Base-by-base conservation (phyloP, 768 basidiomycete genomes). In the Kwoniella botswanensis region DNA sequence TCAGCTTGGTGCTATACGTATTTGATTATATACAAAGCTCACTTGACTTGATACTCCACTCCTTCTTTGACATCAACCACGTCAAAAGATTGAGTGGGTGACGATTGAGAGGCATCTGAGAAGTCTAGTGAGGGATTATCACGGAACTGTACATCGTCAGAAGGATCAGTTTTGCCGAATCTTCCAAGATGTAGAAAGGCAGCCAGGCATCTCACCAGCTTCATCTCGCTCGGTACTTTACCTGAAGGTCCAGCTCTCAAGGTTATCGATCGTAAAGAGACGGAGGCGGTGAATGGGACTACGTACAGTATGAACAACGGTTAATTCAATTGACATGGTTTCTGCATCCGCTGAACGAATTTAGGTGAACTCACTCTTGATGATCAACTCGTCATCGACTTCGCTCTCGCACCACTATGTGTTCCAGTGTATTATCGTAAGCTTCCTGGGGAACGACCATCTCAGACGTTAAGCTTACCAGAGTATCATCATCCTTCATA, bases 1-100 rank as follows among this genome's bases (percentile, higher is more conserved):
- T 65, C 41, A n/a, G 43, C 41, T 46, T n/a, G 24, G 42, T 42
- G 1, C 46, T 1, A 46, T 46, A 46, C 44, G 44, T 17, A 29
- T 11, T 11, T 43, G 24, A 50, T 11, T n/a, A 67, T 35, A 22
- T 13, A 4, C 4, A 2, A 15, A 24, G 84, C 87, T 68, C 80
- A 91, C 94, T 91, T 92, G 67, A 95, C 86, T 52, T 90, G 86
- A 79, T 95, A 96, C 82, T 95, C 93, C 52, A 91, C 93, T 13
- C 93, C 87, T 65, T 93, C 92, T 68, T 89, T 86, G 13, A 89
- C 88, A 74, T 90, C 87, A 0, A 90, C 88, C 5, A 94, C 85
- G 15, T 87, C 85, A 56, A 94, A 88, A 72, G 91, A 90, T 80
- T 96, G 94, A 0, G 89, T 86, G 2, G 92, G 87, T 6, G 85